Percentiles rank a stretch among this genome's conserved stretches.
Conservation (phyloP, 1,284 basidiomycete genomes). For the Marasmius oreades region DNA sequence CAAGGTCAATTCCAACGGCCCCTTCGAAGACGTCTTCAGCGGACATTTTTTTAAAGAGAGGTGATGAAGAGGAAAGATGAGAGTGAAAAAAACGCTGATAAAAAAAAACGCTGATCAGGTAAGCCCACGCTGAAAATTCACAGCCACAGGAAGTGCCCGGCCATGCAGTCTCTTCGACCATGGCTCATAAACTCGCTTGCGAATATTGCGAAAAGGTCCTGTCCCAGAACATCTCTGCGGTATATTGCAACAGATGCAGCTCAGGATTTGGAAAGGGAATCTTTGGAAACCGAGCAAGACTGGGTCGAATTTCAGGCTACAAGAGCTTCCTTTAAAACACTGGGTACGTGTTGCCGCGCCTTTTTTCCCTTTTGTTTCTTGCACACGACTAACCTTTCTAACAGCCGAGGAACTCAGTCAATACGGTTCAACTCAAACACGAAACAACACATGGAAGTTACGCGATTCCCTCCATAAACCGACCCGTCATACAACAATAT, state of each 20-base stretch:
- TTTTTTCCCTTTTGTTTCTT: slow-evolving; percentile 5
- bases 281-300: slow-evolving; percentile 49
- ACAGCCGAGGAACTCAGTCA: slow-evolving; percentile 64
- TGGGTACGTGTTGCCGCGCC: slow-evolving; percentile 41
- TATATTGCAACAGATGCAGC: slow-evolving; percentile 31
- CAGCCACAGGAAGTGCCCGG: slow-evolving; percentile 40
- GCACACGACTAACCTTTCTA: slow-evolving; percentile 15
- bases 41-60: slow-evolving; percentile 55
- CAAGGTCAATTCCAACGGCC: slow-evolving; percentile 93
- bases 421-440: slow-evolving; percentile 77
- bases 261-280: slow-evolving; percentile 26
- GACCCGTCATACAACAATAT: slow-evolving; percentile 69
- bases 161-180: not conserved
- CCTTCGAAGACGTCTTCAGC: slow-evolving; percentile 91
- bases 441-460: slow-evolving; percentile 70
- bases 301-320: slow-evolving; percentile 62
- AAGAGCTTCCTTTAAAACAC: slow-evolving; percentile 48
- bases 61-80: slow-evolving; percentile 22
- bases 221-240: slow-evolving; percentile 21
- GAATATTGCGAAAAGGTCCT: slow-evolving; percentile 21
- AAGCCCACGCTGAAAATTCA: slow-evolving; percentile 38
- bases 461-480: slow-evolving; percentile 72
- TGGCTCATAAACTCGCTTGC: slow-evolving; percentile 13
- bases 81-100: slow-evolving; percentile 25
- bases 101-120: slow-evolving; percentile 43